Evolutionary conservation across 2,329 filamentous ascomycete species (phyloP).

Genomic region (Diaporthe ilicicola): DNA sequence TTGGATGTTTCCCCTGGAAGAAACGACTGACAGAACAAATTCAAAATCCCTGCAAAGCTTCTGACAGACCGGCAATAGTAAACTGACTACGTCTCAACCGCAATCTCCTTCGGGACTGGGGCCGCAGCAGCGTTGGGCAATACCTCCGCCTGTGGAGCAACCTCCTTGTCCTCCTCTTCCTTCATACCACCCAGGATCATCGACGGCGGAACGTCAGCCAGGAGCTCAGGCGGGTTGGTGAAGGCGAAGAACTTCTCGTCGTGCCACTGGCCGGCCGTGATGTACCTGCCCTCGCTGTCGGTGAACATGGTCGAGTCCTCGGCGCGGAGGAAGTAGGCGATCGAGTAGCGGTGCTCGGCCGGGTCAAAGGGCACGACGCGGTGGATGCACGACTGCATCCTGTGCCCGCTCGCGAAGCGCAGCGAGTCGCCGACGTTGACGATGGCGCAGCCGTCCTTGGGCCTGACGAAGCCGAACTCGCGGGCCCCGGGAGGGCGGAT

Average conservation of each 20-base stretch:
- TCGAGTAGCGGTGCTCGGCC: constrained; percentile 64
- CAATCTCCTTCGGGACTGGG: not conserved
- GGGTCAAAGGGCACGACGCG: constrained; percentile 62
- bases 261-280: constrained; percentile 63
- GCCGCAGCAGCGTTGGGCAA: not conserved
- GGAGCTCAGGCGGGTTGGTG: constrained; percentile 50
- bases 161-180: constrained; percentile 44
- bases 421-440: constrained; percentile 68
- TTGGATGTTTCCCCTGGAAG: not conserved
- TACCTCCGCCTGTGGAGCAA: too few species aligned
- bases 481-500: constrained; percentile 58
- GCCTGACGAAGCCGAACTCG: constrained; percentile 62
- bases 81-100: not conserved
- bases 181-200: constrained; percentile 62
- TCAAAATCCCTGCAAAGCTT: not conserved
- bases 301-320: constrained; percentile 65
- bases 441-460: constrained; percentile 59
- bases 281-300: constrained; percentile 61
- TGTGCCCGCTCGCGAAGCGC: constrained; percentile 61
- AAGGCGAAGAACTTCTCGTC: constrained; percentile 64
- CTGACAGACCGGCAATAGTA: not conserved
- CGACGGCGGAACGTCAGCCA: constrained; percentile 56
- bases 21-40: not conserved
- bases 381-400: constrained; percentile 65
- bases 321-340: constrained; percentile 66